Evolutionary conservation across 106 monocot species (phyloP).

Genomic region (Chionographis japonica): DNA sequence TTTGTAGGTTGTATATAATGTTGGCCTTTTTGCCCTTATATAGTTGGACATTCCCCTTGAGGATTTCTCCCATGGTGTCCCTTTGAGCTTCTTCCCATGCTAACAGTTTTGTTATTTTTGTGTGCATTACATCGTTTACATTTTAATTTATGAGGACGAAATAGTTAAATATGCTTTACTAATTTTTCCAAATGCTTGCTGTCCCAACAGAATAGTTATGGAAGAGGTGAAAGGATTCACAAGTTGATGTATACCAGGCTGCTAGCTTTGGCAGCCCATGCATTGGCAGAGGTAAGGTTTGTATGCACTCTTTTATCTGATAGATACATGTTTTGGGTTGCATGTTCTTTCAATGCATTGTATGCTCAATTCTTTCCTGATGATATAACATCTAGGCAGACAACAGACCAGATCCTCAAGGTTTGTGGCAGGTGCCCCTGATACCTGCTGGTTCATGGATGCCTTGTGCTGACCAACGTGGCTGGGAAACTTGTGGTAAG

Average conservation of each 20-base stretch:
- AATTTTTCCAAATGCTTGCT: constrained; percentile 5
- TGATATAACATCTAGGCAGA: constrained; percentile 31
- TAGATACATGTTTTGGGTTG: not conserved
- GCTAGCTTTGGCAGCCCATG: constrained; percentile 82
- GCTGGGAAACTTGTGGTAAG: constrained; percentile 56
- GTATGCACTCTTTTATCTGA: not conserved
- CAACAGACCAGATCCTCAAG: constrained; percentile 56
- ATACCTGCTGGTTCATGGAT: constrained; percentile 58
- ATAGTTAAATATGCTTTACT: not conserved
- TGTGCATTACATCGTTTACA: too few species aligned
- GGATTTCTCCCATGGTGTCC: too few species aligned
- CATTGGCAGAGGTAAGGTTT: constrained; percentile 80
- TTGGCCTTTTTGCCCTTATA: too few species aligned
- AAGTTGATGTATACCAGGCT: constrained; percentile 53
- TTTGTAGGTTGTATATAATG: too few species aligned
- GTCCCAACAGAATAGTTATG: constrained; percentile 18
- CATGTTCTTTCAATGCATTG: not conserved
- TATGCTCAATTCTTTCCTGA: not conserved
- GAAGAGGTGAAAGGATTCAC: constrained; percentile 28
- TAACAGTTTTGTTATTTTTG: too few species aligned
- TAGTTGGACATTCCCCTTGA: too few species aligned
- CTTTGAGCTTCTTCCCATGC: too few species aligned
- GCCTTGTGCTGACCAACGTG: constrained; percentile 69
- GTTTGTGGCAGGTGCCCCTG: constrained; percentile 72
- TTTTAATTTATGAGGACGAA: not conserved